phyloP scores from a whole-genome alignment of 164 flowering plant species.

The Warburgia ugandensis region DNA sequence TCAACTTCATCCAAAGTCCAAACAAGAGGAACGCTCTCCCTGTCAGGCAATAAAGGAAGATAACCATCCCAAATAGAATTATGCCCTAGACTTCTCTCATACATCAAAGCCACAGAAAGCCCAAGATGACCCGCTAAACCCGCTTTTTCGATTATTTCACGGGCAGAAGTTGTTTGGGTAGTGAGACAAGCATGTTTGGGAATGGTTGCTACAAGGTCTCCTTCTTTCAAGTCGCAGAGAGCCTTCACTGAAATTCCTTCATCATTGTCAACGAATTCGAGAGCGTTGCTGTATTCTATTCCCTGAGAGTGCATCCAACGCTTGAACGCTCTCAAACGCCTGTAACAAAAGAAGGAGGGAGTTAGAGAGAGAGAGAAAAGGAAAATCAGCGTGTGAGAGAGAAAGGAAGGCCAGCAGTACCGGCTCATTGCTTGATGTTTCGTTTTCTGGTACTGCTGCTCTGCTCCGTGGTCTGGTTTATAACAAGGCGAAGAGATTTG shows the following conservation, averaged over 20 bases:
- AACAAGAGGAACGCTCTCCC: constrained; percentile 60
- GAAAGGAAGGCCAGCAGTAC: too few relatives aligned
- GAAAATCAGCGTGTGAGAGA: too few relatives aligned
- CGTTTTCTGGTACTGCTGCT: too few relatives aligned
- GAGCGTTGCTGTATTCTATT: constrained; percentile 50
- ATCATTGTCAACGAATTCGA: constrained; percentile 26
- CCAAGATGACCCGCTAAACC: constrained; percentile 57
- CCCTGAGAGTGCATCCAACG: constrained; percentile 65
- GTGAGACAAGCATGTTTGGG: constrained; percentile 80
- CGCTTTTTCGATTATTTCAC: constrained; percentile 47
- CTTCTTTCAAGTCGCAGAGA: constrained; percentile 56
- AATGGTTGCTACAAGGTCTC: constrained; percentile 69
- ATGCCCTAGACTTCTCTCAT: constrained; percentile 64
- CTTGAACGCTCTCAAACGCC: constrained; percentile 71
- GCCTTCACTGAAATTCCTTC: constrained; percentile 41
- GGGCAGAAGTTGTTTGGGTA: constrained; percentile 48
- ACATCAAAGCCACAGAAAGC: constrained; percentile 74
- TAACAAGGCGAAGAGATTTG: too few relatives aligned
- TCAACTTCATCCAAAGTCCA: constrained; percentile 72
- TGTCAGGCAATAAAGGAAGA: constrained; percentile 58
- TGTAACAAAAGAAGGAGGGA: too few relatives aligned
- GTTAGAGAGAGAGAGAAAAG: too few relatives aligned
- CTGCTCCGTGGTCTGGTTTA: too few relatives aligned
- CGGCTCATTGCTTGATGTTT: too few relatives aligned
- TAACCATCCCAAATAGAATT: constrained; percentile 74